Evolutionary conservation across 2,329 filamentous ascomycete species (phyloP).

Genomic region (Scleromitrula shiraiana): DNA sequence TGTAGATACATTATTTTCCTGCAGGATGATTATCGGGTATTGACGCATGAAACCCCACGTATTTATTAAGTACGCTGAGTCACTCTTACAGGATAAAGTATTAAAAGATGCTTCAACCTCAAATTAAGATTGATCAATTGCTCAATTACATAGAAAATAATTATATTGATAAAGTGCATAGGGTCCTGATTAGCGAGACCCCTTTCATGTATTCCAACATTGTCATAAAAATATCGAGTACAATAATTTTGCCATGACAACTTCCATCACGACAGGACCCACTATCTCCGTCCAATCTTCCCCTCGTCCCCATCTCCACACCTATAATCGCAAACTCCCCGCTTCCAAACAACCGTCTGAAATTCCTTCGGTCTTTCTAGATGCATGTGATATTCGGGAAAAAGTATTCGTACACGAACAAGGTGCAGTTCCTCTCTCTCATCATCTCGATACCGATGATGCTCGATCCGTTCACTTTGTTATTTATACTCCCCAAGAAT

Average conservation of each 20-base stretch:
- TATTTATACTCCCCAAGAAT: not conserved
- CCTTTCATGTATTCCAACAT: not conserved
- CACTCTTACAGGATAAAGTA: not conserved
- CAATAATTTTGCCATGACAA: not conserved
- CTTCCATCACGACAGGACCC: not conserved
- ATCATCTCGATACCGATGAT: constrained; percentile 5
- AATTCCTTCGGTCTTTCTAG: not conserved
- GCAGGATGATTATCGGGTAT: not conserved
- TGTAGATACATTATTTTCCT: not conserved
- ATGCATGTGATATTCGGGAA: constrained; percentile 1
- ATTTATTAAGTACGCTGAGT: not conserved
- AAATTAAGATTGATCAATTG: not conserved
- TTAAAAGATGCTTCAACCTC: not conserved
- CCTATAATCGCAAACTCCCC: not conserved
- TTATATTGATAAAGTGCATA: not conserved
- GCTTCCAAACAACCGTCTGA: not conserved
- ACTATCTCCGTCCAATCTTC: constrained; percentile 1
- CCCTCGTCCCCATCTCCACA: not conserved
- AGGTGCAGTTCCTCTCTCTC: not conserved
- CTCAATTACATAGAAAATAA: not conserved
- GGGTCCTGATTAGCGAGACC: not conserved
- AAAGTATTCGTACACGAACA: constrained; percentile 6
- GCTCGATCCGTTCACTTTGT: constrained; percentile 4
- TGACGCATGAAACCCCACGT: not conserved
- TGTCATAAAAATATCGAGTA: not conserved